Evolutionary conservation across 2,329 filamentous ascomycete species (phyloP).

Genomic region (Shiraia sp.): DNA sequence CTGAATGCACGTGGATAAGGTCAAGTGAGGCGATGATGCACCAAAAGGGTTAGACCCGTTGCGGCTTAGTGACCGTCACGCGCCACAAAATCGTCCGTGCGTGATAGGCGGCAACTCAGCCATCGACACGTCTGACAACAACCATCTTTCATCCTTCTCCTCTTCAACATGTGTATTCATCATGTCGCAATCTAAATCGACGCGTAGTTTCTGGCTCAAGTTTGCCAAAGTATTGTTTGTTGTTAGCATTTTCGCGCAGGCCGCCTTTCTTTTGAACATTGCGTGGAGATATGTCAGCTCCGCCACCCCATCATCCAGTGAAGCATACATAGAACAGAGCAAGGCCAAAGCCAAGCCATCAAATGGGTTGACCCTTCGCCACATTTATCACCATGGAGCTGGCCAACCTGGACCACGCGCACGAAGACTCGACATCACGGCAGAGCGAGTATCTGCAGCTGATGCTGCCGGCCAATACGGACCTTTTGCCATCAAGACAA

Average conservation of each 20-base stretch:
- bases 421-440: conserved; percentile 37
- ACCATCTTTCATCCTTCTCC: conserved; percentile 8
- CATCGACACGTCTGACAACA: conserved; percentile 18
- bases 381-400: conserved; percentile 41
- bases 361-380: conserved; percentile 31
- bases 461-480: conserved; percentile 28
- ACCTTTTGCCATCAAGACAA: conserved; percentile 35
- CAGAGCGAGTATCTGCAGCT: conserved; percentile 25
- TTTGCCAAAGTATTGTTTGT: conserved; percentile 16
- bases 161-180: conserved; percentile 20
- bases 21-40: not conserved
- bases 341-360: conserved; percentile 3
- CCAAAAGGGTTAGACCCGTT: not conserved
- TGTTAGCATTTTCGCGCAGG: conserved; percentile 25
- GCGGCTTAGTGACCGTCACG: conserved; percentile 13
- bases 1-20: conserved; percentile 6
- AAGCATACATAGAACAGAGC: conserved; percentile 9
- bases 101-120: conserved; percentile 20
- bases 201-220: conserved; percentile 16
- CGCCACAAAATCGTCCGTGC: conserved; percentile 12
- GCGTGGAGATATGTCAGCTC: conserved; percentile 15
- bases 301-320: conserved; percentile 9
- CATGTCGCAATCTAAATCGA: conserved; percentile 18
- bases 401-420: conserved; percentile 38
- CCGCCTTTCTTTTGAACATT: conserved; percentile 20